Evolutionary conservation across 768 basidiomycete species (phyloP), one percentile per base, ranked within the genome.

Genomic region (Pleurotus tuber-regium): DNA sequence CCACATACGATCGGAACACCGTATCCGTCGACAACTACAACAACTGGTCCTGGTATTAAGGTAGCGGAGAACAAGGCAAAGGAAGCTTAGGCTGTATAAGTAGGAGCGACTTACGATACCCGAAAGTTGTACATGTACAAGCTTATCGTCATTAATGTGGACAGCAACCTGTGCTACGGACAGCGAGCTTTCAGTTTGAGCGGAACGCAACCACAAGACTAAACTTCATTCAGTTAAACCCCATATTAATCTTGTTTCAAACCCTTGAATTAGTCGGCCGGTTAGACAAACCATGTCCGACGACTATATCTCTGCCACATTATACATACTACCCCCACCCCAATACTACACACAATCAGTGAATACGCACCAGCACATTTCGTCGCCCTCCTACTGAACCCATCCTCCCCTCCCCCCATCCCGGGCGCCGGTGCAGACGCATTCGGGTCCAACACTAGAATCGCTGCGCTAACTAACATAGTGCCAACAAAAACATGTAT

Each of bases 1-100:
- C 50, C 63, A 1, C 63, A 72, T 50, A 61, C 63, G 4, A 59
- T 70, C 23, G 65, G 60, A 19, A 63, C 62, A 11, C 71, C 67
- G 3, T 69, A 69, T 51, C 60, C 38, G 18, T 42, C 41, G 9
- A 35, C 46, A 3, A 48, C 46, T 9, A 48, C 46, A 21, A 36
- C 10, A 1, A 7, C 23, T 5, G 46, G 31, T 6, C 30, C 28
- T 8, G 46, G 18, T 18, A 24, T 48, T 4, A 24, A 16, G 21
- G 23, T n/a, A 33, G 29, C 4, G n/a, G 28, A 30, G 24, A 30
- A 40, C 38, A 19, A 40, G 16, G 8, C 9, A 19, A 40, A 40
- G 38, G 10, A 18, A 14, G 38, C 8, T 18, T 40, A 18, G 21
- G 4, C 16, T 9, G 38, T 14, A 14, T 40, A 8, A 40, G 11